Percentiles rank a stretch among this genome's conserved stretches.
phyloP scores from a whole-genome alignment of 1,284 basidiomycete genomes.

The Rhizoctonia solani region DNA sequence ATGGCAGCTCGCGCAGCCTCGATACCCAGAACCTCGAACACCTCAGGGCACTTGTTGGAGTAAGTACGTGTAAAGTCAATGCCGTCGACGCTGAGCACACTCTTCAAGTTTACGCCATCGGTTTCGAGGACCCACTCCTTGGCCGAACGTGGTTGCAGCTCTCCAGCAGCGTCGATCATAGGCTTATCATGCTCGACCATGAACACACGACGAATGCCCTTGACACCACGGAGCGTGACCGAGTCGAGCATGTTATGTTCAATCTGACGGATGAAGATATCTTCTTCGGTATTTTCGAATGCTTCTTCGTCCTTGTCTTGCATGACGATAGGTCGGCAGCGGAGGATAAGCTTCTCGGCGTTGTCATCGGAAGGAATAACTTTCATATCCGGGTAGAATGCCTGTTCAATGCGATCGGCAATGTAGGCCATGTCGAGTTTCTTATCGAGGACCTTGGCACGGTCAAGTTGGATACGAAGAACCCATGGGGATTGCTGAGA shows the following conservation, averaged over 20 bases:
- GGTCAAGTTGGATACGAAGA: constrained; percentile 94
- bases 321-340: constrained; percentile 90
- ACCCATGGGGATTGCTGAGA: constrained; percentile 97
- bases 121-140: constrained; percentile 98
- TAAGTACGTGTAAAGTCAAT: constrained; percentile 92
- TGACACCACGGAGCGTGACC: constrained; percentile 94
- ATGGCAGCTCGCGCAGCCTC: constrained; percentile 95
- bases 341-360: constrained; percentile 95
- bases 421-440: constrained; percentile 96
- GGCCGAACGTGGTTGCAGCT: constrained; percentile 56
- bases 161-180: constrained; percentile 65
- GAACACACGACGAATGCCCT: constrained; percentile 91
- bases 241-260: constrained; percentile 96
- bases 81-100: constrained; percentile 92
- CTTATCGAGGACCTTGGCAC: constrained; percentile 97
- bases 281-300: constrained; percentile 80
- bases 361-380: constrained; percentile 99
- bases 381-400: constrained; percentile 95
- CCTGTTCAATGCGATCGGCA: constrained; percentile 90
- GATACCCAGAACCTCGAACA: constrained; percentile 96
- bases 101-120: constrained; percentile 93
- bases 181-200: constrained; percentile 87
- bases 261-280: constrained; percentile 94
- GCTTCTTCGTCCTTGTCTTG: constrained; percentile 91
- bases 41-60: constrained; percentile 96